Conservation (phyloP, 805 yeast genomes). For the Cyberlindnera galapagoensis region DNA sequence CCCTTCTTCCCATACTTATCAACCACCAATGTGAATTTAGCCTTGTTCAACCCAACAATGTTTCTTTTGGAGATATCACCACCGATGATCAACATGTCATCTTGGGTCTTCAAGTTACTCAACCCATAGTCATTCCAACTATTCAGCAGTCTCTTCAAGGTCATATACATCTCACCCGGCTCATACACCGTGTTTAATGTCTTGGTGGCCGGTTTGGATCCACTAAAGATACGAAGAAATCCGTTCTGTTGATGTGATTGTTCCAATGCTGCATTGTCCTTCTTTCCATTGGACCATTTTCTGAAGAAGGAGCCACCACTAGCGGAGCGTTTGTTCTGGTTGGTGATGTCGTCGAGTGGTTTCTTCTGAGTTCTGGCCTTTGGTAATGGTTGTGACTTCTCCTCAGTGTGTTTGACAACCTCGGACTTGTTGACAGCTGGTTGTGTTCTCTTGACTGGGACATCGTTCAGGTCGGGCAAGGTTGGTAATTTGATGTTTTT, state of each 20-base stretch:
- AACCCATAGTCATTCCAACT: slow-evolving; percentile 73
- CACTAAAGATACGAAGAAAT: slow-evolving; percentile 28
- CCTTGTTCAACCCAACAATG: slow-evolving; percentile 54
- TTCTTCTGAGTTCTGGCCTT: slow-evolving; percentile 9
- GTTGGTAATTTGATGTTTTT: slow-evolving; percentile 19
- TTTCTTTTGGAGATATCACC: slow-evolving; percentile 60
- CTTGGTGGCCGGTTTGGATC: slow-evolving; percentile 15
- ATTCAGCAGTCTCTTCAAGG: slow-evolving; percentile 51
- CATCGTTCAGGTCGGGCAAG: slow-evolving; percentile 10
- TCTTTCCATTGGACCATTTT: slow-evolving; percentile 22
- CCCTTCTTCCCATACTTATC: slow-evolving; percentile 35
- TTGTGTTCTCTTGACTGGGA: not conserved
- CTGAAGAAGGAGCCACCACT: slow-evolving; percentile 23
- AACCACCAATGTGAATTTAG: slow-evolving; percentile 54
- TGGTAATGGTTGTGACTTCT: slow-evolving; percentile 14
- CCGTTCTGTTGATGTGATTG: slow-evolving; percentile 16
- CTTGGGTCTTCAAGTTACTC: slow-evolving; percentile 43
- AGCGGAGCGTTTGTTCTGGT: slow-evolving; percentile 16
- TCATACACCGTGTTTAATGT: slow-evolving; percentile 27
- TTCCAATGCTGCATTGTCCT: slow-evolving; percentile 15
- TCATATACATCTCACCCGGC: slow-evolving; percentile 53
- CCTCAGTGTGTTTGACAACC: slow-evolving; percentile 10
- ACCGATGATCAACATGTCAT: slow-evolving; percentile 38
- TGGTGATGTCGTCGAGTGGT: slow-evolving; percentile 19
- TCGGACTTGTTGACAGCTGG: slow-evolving; percentile 5